Percentiles rank a stretch among this genome's conserved stretches.
phyloP scores from a whole-genome alignment of 306 rosid genomes.

The Senna tora region DNA sequence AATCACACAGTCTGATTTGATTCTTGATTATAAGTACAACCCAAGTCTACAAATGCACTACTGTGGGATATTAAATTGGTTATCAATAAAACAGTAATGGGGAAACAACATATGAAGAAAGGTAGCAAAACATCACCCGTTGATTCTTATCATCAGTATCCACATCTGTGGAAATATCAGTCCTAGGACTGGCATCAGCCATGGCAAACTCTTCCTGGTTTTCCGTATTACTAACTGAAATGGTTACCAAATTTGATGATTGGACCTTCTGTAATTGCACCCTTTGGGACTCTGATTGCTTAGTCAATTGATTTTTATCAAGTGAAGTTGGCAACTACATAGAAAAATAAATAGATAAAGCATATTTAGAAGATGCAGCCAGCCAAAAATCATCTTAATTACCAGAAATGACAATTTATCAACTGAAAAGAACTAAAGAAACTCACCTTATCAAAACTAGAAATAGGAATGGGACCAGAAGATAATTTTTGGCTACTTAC shows the following conservation, averaged over 20 bases:
- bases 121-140: conserved; percentile 55
- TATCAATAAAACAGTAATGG: neutral
- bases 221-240: conserved; percentile 43
- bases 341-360: neutral
- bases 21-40: neutral
- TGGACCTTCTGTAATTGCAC: conserved; percentile 48
- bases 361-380: conserved; percentile 12
- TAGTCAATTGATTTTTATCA: conserved; percentile 28
- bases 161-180: conserved; percentile 90
- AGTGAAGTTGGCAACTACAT: conserved; percentile 43
- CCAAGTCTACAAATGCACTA: neutral
- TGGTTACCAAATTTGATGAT: conserved; percentile 40
- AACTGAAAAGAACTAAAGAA: conserved; percentile 29
- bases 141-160: conserved; percentile 89
- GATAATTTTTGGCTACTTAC: conserved; percentile 40
- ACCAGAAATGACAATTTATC: conserved; percentile 32
- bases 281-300: conserved; percentile 29
- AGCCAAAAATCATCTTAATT: conserved; percentile 17
- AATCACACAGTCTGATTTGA: neutral
- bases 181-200: conserved; percentile 93
- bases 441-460: conserved; percentile 44
- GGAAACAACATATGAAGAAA: conserved; percentile 15
- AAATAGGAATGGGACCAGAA: conserved; percentile 36
- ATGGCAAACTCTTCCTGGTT: conserved; percentile 59
- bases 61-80: neutral